These are phyloP conservation scores for Amaranthus tricolor DNA, from an alignment of 179 eudicot genomes.

Conservation along the genomic window DNA sequence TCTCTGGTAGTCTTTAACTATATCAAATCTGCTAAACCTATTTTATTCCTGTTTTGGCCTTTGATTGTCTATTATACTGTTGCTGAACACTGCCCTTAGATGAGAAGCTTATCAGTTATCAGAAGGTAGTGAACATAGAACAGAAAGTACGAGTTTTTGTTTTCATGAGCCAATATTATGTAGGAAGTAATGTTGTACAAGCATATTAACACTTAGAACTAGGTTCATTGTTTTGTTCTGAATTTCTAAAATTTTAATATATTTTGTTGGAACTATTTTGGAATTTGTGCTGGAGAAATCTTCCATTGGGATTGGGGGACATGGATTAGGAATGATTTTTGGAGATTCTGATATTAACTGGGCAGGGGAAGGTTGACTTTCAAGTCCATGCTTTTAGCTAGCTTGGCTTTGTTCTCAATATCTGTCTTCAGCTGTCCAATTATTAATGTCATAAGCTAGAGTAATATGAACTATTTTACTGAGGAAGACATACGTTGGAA, in stretches of 20 bases:
- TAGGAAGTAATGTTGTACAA: not conserved
- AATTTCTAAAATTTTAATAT: not conserved
- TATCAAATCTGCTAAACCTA: slow-evolving; percentile 13
- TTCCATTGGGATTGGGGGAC: not conserved
- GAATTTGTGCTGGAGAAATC: not conserved
- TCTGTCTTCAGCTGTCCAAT: not conserved
- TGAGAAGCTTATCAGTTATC: not conserved
- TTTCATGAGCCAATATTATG: slow-evolving; percentile 1
- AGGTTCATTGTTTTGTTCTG: not conserved
- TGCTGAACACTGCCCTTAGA: not conserved
- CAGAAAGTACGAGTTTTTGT: not conserved
- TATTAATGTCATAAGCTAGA: not conserved
- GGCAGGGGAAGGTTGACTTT: not conserved
- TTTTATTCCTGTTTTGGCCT: slow-evolving; percentile 15
- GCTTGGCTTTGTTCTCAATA: not conserved
- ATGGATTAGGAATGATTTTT: not conserved
- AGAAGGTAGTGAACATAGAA: not conserved
- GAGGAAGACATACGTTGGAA: not conserved
- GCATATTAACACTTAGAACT: not conserved
- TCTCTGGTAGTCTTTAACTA: slow-evolving; percentile 59
- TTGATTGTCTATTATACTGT: not conserved
- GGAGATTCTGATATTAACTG: not conserved
- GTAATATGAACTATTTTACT: not conserved
- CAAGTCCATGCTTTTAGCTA: not conserved
- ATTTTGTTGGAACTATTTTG: not conserved